Percentiles rank a stretch among this genome's conserved stretches.
Conservation (phyloP, 805 yeast genomes). For the Torulaspora quercuum region DNA sequence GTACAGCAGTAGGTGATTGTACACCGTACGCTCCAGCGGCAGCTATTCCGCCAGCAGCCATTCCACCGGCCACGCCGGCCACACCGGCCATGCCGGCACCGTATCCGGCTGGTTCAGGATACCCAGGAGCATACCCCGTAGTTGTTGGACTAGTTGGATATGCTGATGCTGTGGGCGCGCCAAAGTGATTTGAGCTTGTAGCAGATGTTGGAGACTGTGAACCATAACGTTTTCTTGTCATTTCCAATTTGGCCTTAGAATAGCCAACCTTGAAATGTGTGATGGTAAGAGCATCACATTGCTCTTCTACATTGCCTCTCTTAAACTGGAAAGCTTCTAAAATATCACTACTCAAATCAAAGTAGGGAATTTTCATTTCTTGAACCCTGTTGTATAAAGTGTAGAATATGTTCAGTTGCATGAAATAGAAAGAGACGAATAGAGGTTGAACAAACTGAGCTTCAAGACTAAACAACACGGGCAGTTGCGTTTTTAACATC, state of each 20-base stretch:
- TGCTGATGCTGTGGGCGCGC: slow-evolving; percentile 24
- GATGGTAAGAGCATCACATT: slow-evolving; percentile 82
- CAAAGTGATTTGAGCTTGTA: slow-evolving; percentile 17
- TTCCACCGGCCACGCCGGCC: slow-evolving; percentile 4
- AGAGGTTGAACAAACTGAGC: slow-evolving; percentile 90
- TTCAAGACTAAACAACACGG: slow-evolving; percentile 81
- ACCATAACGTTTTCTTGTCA: slow-evolving; percentile 68
- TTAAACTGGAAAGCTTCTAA: slow-evolving; percentile 73
- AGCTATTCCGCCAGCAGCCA: slow-evolving; percentile 9
- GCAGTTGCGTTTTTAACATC: slow-evolving; percentile 86
- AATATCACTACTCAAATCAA: slow-evolving; percentile 80
- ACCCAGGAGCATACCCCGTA: slow-evolving; percentile 5
- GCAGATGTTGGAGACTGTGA: slow-evolving; percentile 23
- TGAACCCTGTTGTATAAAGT: slow-evolving; percentile 88
- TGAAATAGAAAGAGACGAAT: slow-evolving; percentile 90
- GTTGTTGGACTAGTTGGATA: slow-evolving; percentile 10
- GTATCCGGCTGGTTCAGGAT: slow-evolving; percentile 3
- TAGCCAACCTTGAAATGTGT: slow-evolving; percentile 89
- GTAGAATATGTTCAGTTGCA: slow-evolving; percentile 96
- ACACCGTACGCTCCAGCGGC: slow-evolving; percentile 12
- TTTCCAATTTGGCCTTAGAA: slow-evolving; percentile 78
- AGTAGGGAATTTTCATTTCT: slow-evolving; percentile 94
- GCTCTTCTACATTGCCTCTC: slow-evolving; percentile 89
- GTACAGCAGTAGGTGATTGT: slow-evolving; percentile 4
- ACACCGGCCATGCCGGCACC: slow-evolving; percentile 3